Base-by-base conservation (phyloP, 805 yeast genomes). In the Barnettozyma californica region DNA sequence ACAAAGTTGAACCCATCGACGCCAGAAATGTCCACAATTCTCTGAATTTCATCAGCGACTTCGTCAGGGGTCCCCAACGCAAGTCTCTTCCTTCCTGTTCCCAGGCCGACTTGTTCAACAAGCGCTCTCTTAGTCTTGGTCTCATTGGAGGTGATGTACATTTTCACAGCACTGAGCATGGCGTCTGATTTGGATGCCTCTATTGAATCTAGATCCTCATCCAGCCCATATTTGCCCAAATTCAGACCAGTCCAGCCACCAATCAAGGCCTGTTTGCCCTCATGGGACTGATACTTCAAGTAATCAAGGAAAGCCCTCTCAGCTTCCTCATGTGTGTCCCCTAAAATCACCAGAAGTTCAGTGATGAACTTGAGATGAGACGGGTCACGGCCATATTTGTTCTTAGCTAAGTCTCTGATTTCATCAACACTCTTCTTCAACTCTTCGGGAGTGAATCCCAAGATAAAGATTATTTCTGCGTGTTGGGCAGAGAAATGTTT, bases 171-270 rank as follows among this genome's bases (percentile, higher is more conserved):
- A 2, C 68, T 64, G 4, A 60, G 57, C 21, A 65, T 62, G 2
- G 69, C 68, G 47, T 66, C 58, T 19, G 65, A 59, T n/a, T 58
- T 52, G 16, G 55, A 60, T 8, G 54, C 52, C 19, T 45, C 46
- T 6, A 39, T 51, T 44, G 67, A 71, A 42, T 69, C 68, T 19
- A 66, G 69, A 43, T 59, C 54, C 16, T 52, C 60, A 34, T 48
- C 49, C 9, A 42, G 8, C 10, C 50, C 61, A 54, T 62, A 72
- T 21, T 62, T 57, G 26, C 68, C 63, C 41, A 71, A 61, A 46
- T 73, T 76, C 36, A 69, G 59, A 3, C 75, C 76, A 7, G 73
- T 69, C 74, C 76, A 71, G 2, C 77, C 77, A 25, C 76, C 67
- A 53, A 74, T 66, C 46, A 73, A 59, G 0, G 74, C 74, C 44